phyloP scores from a whole-genome alignment of 1,284 basidiomycete species.

The Volvariella surrecta region DNA sequence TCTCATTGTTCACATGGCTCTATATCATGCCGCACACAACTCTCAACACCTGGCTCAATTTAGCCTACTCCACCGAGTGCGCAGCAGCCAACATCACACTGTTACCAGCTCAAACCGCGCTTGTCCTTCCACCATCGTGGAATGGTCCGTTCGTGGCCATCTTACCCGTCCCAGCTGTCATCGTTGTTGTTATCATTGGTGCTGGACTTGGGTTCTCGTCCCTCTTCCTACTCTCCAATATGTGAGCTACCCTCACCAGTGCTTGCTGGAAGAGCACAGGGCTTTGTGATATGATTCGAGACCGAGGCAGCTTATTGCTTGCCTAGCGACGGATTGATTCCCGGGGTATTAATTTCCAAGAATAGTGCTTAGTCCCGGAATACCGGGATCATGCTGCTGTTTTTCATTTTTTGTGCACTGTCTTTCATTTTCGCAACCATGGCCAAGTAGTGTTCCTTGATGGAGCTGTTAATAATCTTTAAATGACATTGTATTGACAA shows the following conservation, averaged over 20 bases:
- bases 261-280: too few species aligned
- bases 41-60: background rate
- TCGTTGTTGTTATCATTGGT: slow-evolving; percentile 38
- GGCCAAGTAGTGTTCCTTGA: too few species aligned
- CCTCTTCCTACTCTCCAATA: slow-evolving; percentile 41
- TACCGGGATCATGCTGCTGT: too few species aligned
- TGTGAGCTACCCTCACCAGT: slow-evolving; percentile 19
- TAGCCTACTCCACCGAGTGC: slow-evolving; percentile 46
- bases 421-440: too few species aligned
- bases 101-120: slow-evolving; percentile 24
- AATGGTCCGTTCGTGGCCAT: slow-evolving; percentile 45
- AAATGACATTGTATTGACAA: too few species aligned
- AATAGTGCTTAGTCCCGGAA: too few species aligned
- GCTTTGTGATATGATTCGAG: too few species aligned
- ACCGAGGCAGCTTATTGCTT: too few species aligned
- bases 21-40: background rate
- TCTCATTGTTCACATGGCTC: background rate
- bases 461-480: too few species aligned
- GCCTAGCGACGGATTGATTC: too few species aligned
- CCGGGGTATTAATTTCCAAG: too few species aligned
- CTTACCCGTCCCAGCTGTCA: slow-evolving; percentile 32
- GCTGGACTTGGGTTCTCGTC: slow-evolving; percentile 35
- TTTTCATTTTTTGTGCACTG: too few species aligned
- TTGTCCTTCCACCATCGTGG: slow-evolving; percentile 44
- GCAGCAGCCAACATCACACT: slow-evolving; percentile 26